Evolutionary conservation across 139 green algal genomes (phyloP).

Genomic region (Micractinium sp.): DNA sequence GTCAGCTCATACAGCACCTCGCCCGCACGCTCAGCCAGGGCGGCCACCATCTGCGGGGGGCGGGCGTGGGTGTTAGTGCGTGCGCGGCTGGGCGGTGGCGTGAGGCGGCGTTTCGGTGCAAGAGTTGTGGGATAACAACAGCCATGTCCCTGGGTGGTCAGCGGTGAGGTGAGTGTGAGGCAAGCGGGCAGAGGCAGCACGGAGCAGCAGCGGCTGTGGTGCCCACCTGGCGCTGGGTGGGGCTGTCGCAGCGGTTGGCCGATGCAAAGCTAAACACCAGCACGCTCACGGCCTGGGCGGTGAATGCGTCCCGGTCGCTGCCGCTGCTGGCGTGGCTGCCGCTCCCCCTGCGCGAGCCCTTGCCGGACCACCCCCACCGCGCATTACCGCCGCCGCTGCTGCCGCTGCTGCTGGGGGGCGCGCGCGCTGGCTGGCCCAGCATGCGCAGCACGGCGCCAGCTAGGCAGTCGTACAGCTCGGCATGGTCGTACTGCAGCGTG

Average conservation of each 20-base stretch:
- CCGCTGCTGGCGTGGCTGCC: not conserved
- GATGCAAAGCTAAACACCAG: slow-evolving; percentile 15
- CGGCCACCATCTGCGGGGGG: not conserved
- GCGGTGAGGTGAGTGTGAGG: too few relatives aligned
- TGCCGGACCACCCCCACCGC: not conserved
- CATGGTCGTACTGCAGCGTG: slow-evolving; percentile 31
- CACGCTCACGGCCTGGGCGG: slow-evolving; percentile 18
- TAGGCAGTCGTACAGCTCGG: slow-evolving; percentile 9
- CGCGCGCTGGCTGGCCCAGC: slow-evolving; percentile 2
- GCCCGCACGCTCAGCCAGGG: slow-evolving; percentile 1
- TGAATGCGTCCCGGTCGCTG: slow-evolving; percentile 8
- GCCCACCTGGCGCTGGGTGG: not conserved
- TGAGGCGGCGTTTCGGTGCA: not conserved
- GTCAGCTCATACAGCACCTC: slow-evolving; percentile 12
- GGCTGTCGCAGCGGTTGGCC: slow-evolving; percentile 8
- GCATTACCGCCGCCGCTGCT: not conserved
- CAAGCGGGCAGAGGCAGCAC: too few relatives aligned
- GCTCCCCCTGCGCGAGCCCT: not conserved
- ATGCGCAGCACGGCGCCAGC: not conserved
- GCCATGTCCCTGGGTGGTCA: too few relatives aligned
- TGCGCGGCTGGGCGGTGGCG: too few relatives aligned
- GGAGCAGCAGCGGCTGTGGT: not conserved
- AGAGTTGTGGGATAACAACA: too few relatives aligned
- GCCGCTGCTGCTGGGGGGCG: not conserved
- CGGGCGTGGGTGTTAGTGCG: not conserved